Percentiles rank a stretch among this genome's conserved stretches.
phyloP scores from a whole-genome alignment of 2,329 filamentous ascomycete genomes.

The Beauveria sp. region DNA sequence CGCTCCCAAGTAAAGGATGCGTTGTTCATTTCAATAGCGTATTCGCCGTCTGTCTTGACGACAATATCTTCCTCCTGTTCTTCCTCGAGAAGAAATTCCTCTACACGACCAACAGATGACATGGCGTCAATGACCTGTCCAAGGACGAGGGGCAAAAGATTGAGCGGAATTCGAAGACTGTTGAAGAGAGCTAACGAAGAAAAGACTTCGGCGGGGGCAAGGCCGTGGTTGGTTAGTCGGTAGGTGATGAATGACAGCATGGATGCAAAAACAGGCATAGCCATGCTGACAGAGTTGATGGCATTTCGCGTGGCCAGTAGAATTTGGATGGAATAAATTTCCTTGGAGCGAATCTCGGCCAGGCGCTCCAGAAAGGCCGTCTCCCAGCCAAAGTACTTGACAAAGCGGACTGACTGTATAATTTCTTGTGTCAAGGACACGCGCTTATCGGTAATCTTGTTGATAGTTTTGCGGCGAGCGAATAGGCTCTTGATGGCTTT shows the following conservation, averaged over 20 bases:
- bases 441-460: slow-evolving; percentile 88
- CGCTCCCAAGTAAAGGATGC: slow-evolving; percentile 87
- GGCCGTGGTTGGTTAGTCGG: slow-evolving; percentile 55
- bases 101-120: slow-evolving; percentile 74
- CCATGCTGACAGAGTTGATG: slow-evolving; percentile 77
- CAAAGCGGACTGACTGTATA: slow-evolving; percentile 80
- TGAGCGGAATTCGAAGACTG: slow-evolving; percentile 79
- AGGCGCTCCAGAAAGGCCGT: slow-evolving; percentile 74
- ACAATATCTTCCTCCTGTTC: slow-evolving; percentile 68
- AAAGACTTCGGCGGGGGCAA: slow-evolving; percentile 75
- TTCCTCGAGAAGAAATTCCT: slow-evolving; percentile 82
- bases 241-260: slow-evolving; percentile 92
- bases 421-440: slow-evolving; percentile 92
- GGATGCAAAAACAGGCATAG: slow-evolving; percentile 85
- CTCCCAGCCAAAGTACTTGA: slow-evolving; percentile 97
- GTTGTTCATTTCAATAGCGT: slow-evolving; percentile 63
- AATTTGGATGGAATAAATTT: slow-evolving; percentile 78
- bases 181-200: slow-evolving; percentile 94
- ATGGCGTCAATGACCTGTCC: slow-evolving; percentile 86
- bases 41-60: slow-evolving; percentile 47
- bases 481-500: slow-evolving; percentile 72
- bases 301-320: slow-evolving; percentile 76
- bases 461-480: slow-evolving; percentile 68
- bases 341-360: slow-evolving; percentile 62
- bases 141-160: slow-evolving; percentile 79